Conservation (phyloP, 495 filamentous ascomycete genomes). For the Neurospora sp. region DNA sequence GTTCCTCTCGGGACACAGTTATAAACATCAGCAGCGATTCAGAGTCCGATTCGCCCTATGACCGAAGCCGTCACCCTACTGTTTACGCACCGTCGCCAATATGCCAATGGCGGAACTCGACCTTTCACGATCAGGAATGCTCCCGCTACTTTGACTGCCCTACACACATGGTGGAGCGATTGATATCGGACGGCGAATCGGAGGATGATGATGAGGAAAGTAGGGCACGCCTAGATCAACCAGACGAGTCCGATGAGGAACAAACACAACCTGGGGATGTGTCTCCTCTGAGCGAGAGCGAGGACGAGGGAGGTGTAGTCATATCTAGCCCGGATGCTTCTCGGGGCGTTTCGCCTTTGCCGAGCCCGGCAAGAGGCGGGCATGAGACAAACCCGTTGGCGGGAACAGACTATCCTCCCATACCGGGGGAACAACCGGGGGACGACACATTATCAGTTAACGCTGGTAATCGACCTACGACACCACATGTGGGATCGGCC, state of each 20-base stretch:
- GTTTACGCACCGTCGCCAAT: background rate
- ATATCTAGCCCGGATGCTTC: background rate
- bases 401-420: background rate
- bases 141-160: conserved; percentile 35
- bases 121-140: conserved; percentile 30
- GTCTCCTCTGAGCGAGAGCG: conserved; percentile 8
- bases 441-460: background rate
- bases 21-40: conserved; percentile 8
- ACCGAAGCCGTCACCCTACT: background rate
- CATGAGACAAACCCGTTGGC: background rate
- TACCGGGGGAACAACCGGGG: background rate
- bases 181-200: conserved; percentile 10
- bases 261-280: conserved; percentile 2
- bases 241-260: background rate
- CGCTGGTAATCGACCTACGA: background rate
- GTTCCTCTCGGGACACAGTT: background rate
- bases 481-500: background rate
- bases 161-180: conserved; percentile 24
- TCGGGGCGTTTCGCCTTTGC: background rate
- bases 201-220: background rate
- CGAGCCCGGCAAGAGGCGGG: background rate
- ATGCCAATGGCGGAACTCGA: conserved; percentile 24
- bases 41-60: conserved; percentile 3
- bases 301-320: background rate
- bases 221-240: background rate